Base-by-base conservation (phyloP, 108 stramenopile species). In the Epipyxis sp. region DNA sequence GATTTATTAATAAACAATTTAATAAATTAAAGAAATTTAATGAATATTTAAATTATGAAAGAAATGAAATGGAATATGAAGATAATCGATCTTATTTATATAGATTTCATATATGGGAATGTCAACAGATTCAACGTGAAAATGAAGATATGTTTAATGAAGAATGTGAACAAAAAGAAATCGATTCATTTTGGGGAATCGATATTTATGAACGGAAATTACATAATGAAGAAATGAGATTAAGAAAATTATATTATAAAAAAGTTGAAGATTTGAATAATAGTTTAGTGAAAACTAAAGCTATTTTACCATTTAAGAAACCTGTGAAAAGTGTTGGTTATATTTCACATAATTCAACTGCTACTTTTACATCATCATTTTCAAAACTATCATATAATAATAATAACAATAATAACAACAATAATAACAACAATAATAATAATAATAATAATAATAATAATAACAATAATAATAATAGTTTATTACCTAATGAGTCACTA, bases 161-260 rank as follows among this genome's bases (percentile, higher is more conserved):
- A 37, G 61, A 65, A 25, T 65, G 61, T 25, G 61, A 65, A 10
- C 61, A 65, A 25, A 10, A 32, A 6, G 61, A 65, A 25, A 3
- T 65, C 13, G 61, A 65, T 25, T 32, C 30, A 16, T 65, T 65
- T 65, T 65, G 61, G 61, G 61, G 61, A 16, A 37, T 65, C 34
- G 61, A 65, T 65, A 32, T 32, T 25, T 65, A 35, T 32, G 61
- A 65, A 25, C 6, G 34, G 6, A 32, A 32, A 32, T 6, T 65
- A 25, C 3, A 37, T 3, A 3, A 29, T 6, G 61, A 65, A 65
- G 61, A 65, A 32, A 6, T 37, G 35, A 16, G 61, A 32, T 37
- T 65, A 32, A 16, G 61, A 35, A 3, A 29, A 32, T 65, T 65
- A 16, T 65, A 65, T 57, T 25, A 57, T 20, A 25, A 16, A 16